Conservation (phyloP, 208 protist species). For the Angomonas ambiguus region DNA sequence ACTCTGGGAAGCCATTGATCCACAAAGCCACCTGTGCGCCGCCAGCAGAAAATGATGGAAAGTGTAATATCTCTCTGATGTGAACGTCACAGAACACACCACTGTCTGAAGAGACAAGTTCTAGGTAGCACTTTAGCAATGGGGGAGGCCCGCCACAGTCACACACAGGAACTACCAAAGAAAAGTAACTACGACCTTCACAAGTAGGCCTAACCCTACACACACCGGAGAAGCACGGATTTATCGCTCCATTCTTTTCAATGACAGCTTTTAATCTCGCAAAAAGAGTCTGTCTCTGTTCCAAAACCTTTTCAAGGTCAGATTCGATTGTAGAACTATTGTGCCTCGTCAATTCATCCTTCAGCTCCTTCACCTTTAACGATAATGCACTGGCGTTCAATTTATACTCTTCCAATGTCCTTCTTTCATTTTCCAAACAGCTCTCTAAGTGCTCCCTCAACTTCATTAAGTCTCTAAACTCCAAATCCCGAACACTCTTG, state of each 20-base stretch:
- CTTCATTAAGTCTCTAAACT: constrained; percentile 30
- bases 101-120: constrained; percentile 23
- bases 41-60: constrained; percentile 41
- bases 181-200: constrained; percentile 33
- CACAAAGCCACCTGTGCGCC: constrained; percentile 43
- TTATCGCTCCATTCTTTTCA: not conserved
- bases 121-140: constrained; percentile 34
- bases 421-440: constrained; percentile 18
- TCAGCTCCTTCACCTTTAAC: no score
- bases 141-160: constrained; percentile 36
- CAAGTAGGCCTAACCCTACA: constrained; percentile 38
- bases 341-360: constrained; percentile 10
- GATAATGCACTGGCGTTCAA: no score
- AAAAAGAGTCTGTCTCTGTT: constrained; percentile 20
- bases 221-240: constrained; percentile 41
- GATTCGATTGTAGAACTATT: constrained; percentile 25
- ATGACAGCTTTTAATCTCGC: constrained; percentile 1
- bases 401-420: constrained; percentile 19
- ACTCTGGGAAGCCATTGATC: constrained; percentile 38
- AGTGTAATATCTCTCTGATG: constrained; percentile 33
- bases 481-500: constrained; percentile 23
- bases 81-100: constrained; percentile 34
- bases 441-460: constrained; percentile 15
- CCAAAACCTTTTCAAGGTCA: constrained; percentile 18
- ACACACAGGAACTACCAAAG: constrained; percentile 42